A percentile compares a stretch with the other conserved stretches of the same genome.
phyloP scores from a whole-genome alignment of 2,329 filamentous ascomycete species.

The Aspergillus arachidicola region DNA sequence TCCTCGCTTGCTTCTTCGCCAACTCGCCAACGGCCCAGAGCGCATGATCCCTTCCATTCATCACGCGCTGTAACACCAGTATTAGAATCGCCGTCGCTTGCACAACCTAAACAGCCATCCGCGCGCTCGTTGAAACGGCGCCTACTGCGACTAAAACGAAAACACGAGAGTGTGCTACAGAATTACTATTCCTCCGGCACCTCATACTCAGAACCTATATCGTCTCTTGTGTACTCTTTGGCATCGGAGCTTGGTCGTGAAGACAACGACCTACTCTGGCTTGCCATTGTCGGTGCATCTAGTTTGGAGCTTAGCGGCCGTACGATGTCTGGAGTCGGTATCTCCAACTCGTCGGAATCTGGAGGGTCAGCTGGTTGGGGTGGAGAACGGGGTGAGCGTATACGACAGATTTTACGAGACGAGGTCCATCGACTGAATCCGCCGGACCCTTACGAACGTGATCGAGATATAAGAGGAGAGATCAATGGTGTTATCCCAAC shows the following conservation, averaged over 20 bases:
- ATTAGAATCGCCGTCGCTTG: conserved; percentile 42
- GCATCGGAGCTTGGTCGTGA: conserved; percentile 93
- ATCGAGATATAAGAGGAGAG: conserved; percentile 66
- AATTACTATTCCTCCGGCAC: conserved; percentile 85
- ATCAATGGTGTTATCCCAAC: conserved; percentile 83
- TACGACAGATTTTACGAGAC: conserved; percentile 83
- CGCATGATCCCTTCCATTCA: conserved; percentile 47
- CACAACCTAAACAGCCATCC: conserved; percentile 63
- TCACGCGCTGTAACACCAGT: conserved; percentile 50
- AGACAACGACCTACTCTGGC: conserved; percentile 94
- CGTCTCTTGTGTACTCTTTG: conserved; percentile 90
- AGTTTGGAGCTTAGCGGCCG: conserved; percentile 90
- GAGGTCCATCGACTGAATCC: conserved; percentile 94
- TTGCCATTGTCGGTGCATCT: conserved; percentile 91
- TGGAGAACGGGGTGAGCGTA: conserved; percentile 77
- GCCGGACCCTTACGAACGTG: conserved; percentile 60
- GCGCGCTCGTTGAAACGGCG: conserved; percentile 71
- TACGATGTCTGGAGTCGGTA: conserved; percentile 76
- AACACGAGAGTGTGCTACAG: conserved; percentile 75
- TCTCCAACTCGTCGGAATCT: conserved; percentile 57
- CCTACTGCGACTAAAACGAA: conserved; percentile 72
- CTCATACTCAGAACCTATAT: conserved; percentile 92
- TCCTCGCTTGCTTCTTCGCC: conserved; percentile 46
- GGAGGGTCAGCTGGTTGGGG: conserved; percentile 72
- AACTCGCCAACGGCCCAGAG: conserved; percentile 42